A percentile compares a stretch with the other conserved stretches of the same genome.
These are phyloP conservation scores for Typha latifolia DNA, from an alignment of 176 grass and related monocot species.

Conservation along the genomic window DNA sequence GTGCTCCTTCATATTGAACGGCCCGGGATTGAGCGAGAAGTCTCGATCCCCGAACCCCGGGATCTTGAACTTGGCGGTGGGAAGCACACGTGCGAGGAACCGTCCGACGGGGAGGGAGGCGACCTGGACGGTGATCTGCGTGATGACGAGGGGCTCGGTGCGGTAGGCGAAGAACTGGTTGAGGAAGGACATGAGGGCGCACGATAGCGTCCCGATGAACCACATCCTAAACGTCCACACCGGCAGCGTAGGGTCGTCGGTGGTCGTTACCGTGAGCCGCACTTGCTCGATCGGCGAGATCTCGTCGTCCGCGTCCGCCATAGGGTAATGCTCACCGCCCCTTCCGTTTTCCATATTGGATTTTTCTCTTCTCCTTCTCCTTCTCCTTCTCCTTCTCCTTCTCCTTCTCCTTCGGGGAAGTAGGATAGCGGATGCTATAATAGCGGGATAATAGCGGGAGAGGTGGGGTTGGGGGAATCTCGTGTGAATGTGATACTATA, in stretches of 20 bases:
- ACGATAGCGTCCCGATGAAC: constrained; percentile 53
- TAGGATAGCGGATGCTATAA: no score
- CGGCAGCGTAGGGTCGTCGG: constrained; percentile 69
- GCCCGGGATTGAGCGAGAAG: constrained; percentile 77
- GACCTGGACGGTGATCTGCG: constrained; percentile 82
- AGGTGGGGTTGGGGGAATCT: no score
- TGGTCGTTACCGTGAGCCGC: constrained; percentile 43
- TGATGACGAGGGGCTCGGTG: constrained; percentile 72
- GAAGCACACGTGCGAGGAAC: constrained; percentile 54
- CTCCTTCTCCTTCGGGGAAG: no score
- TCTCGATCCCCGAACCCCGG: constrained; percentile 21
- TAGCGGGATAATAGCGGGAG: no score
- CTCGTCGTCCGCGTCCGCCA: constrained; percentile 24
- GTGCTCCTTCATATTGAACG: constrained; percentile 99
- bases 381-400: no score
- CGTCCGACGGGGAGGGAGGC: constrained; percentile 73
- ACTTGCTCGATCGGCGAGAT: constrained; percentile 70
- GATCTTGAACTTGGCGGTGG: constrained; percentile 19
- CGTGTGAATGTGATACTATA: no score
- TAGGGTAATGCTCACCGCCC: no score
- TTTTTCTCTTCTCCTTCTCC: no score
- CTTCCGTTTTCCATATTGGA: no score
- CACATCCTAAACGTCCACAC: constrained; percentile 98
- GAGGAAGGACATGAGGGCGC: constrained; percentile 68
- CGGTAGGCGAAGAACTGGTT: constrained; percentile 97